Conservation (phyloP, 768 basidiomycete genomes). For the Russula sp. region DNA sequence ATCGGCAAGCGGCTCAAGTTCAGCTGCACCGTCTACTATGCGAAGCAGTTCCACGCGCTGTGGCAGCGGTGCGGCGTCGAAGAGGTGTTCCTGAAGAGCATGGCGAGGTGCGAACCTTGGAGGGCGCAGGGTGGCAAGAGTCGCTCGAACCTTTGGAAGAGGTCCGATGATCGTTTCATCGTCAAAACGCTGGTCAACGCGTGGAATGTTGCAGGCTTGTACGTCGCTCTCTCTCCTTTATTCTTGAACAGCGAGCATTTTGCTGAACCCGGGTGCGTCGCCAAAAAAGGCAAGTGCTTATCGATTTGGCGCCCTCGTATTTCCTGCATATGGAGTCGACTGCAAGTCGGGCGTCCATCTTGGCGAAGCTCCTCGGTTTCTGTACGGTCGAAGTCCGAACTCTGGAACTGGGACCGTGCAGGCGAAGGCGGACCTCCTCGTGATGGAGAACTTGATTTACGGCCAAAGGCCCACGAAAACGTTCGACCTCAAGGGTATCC, state of each 20-base stretch:
- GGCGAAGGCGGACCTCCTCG: too few species aligned
- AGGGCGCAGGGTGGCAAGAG: too few species aligned
- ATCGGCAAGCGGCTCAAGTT: slow-evolving; percentile 47
- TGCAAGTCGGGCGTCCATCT: too few species aligned
- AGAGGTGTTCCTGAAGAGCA: too few species aligned
- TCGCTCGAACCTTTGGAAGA: slow-evolving; percentile 73
- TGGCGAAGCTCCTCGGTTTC: too few species aligned
- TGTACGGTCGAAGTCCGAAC: too few species aligned
- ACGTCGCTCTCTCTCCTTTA: slow-evolving; percentile 28
- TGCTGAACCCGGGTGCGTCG: background rate
- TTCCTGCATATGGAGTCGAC: too few species aligned
- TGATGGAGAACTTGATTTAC: too few species aligned
- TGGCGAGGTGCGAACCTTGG: too few species aligned
- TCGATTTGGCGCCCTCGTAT: slow-evolving; percentile 62
- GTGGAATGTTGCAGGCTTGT: slow-evolving; percentile 85
- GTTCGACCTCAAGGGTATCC: too few species aligned
- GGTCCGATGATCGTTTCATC: slow-evolving; percentile 45
- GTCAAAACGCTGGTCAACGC: slow-evolving; percentile 57
- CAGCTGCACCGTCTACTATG: slow-evolving; percentile 77
- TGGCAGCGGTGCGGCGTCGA: slow-evolving; percentile 63
- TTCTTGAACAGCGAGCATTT: background rate
- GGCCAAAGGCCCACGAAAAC: too few species aligned
- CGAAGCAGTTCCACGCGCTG: slow-evolving; percentile 68
- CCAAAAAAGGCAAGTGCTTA: slow-evolving; percentile 11
- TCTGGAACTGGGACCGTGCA: too few species aligned